These are phyloP conservation scores for Zasmidium angulare DNA, from an alignment of 2,329 filamentous ascomycete species.

Conservation along the genomic window DNA sequence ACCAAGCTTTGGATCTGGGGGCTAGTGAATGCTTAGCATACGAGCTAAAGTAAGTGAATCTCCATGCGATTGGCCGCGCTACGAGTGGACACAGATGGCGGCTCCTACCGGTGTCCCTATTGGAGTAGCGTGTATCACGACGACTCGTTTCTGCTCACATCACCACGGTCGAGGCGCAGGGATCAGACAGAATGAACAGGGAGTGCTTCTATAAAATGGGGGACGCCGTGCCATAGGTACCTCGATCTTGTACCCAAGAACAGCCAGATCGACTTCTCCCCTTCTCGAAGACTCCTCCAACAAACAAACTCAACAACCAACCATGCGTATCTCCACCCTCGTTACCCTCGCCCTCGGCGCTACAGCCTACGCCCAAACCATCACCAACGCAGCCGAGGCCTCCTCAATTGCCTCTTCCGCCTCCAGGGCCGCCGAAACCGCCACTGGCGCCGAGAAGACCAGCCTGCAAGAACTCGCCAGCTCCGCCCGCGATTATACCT, in stretches of 20 bases:
- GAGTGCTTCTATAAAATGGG: background rate
- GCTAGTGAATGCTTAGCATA: background rate
- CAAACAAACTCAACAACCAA: background rate
- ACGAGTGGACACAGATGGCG: background rate
- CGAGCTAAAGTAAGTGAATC: background rate
- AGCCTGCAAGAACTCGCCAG: background rate
- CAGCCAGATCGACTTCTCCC: background rate
- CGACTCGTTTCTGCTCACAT: background rate
- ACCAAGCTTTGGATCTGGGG: background rate
- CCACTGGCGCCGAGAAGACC: background rate
- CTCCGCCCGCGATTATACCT: background rate
- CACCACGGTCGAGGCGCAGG: background rate
- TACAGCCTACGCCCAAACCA: background rate
- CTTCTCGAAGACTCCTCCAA: background rate
- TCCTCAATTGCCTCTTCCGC: background rate
- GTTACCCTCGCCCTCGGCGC: background rate
- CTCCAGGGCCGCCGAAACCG: background rate
- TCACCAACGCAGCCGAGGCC: background rate
- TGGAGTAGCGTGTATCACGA: background rate
- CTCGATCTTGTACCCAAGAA: background rate
- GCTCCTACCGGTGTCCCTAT: background rate
- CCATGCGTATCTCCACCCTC: background rate
- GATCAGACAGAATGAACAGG: background rate
- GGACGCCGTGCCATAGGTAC: background rate
- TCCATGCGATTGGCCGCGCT: background rate